Evolutionary conservation across 2,329 filamentous ascomycete species (phyloP).

Genomic region (Nothophoma quercina): DNA sequence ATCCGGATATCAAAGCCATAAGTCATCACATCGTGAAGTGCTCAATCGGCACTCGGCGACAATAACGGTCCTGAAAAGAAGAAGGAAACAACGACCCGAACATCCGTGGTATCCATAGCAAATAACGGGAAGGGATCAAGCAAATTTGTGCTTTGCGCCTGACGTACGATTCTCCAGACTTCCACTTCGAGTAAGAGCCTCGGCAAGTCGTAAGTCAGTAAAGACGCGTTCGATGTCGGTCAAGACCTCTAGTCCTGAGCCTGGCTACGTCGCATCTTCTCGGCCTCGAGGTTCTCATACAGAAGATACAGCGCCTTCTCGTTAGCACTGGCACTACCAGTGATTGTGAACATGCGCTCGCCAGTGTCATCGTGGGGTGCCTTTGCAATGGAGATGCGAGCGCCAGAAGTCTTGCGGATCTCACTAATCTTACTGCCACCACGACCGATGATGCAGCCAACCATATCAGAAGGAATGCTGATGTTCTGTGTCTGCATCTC

Average conservation of each 20-base stretch:
- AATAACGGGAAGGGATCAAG: constrained; percentile 40
- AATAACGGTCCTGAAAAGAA: constrained; percentile 34
- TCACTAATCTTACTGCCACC: constrained; percentile 97
- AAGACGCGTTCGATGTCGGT: background rate
- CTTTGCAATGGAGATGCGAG: constrained; percentile 97
- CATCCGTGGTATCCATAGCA: constrained; percentile 45
- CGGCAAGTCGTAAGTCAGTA: constrained; percentile 3
- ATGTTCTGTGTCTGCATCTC: constrained; percentile 99
- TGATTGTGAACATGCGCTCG: constrained; percentile 99
- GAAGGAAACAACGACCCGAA: constrained; percentile 41
- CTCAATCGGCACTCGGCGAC: constrained; percentile 48
- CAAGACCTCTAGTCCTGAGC: constrained; percentile 58
- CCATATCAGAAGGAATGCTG: constrained; percentile 99
- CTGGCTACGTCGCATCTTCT: constrained; percentile 96
- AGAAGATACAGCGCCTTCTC: constrained; percentile 95
- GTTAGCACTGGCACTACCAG: constrained; percentile 91
- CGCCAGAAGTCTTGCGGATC: constrained; percentile 95
- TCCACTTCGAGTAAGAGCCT: constrained; percentile 10
- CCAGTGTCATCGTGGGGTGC: constrained; percentile 96
- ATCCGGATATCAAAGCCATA: constrained; percentile 52
- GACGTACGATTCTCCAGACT: background rate
- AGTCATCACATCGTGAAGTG: constrained; percentile 53
- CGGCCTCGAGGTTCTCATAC: constrained; percentile 98
- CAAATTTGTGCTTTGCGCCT: constrained; percentile 40
- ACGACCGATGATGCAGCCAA: constrained; percentile 97